Percentiles rank a stretch among this genome's conserved stretches.
These are phyloP conservation scores for Penicillium ucsense DNA, from an alignment of 495 filamentous ascomycete genomes.

Conservation along the genomic window DNA sequence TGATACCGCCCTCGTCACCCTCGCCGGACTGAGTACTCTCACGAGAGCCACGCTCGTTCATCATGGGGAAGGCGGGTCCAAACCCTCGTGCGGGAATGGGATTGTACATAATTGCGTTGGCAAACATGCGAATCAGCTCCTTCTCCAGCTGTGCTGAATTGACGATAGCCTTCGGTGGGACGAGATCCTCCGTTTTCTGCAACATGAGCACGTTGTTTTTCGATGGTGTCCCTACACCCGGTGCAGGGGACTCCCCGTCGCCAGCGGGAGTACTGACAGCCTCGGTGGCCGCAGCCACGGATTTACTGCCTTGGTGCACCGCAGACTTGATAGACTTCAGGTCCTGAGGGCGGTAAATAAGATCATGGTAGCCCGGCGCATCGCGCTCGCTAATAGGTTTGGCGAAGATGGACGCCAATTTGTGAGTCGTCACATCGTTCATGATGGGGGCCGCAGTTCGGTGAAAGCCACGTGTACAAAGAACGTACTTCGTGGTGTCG, in stretches of 20 bases:
- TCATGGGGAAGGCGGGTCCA: slow-evolving; percentile 48
- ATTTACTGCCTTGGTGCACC: slow-evolving; percentile 66
- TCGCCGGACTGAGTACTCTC: slow-evolving; percentile 39
- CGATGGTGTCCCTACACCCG: slow-evolving; percentile 21
- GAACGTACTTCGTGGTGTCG: slow-evolving; percentile 46
- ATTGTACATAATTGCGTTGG: slow-evolving; percentile 98
- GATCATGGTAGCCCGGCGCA: slow-evolving; percentile 78
- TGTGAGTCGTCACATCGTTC: slow-evolving; percentile 76
- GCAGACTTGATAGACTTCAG: slow-evolving; percentile 77
- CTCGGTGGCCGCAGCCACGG: slow-evolving; percentile 53
- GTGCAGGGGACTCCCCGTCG: slow-evolving; percentile 35
- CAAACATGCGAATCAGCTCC: slow-evolving; percentile 94
- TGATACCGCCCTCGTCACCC: slow-evolving; percentile 67
- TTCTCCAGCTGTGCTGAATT: slow-evolving; percentile 92
- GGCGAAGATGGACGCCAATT: slow-evolving; percentile 79
- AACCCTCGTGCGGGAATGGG: slow-evolving; percentile 60
- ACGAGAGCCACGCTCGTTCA: slow-evolving; percentile 25
- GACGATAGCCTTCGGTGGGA: slow-evolving; percentile 84
- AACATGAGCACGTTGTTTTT: slow-evolving; percentile 41
- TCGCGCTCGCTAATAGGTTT: slow-evolving; percentile 73
- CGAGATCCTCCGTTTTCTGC: slow-evolving; percentile 59
- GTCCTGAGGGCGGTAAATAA: slow-evolving; percentile 81
- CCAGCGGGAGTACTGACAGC: slow-evolving; percentile 37
- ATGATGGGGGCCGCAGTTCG: slow-evolving; percentile 69
- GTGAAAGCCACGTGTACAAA: slow-evolving; percentile 68